These are phyloP conservation scores for Schizochytrium sp. DNA, from an alignment of 108 stramenopile genomes.

Conservation along the genomic window DNA sequence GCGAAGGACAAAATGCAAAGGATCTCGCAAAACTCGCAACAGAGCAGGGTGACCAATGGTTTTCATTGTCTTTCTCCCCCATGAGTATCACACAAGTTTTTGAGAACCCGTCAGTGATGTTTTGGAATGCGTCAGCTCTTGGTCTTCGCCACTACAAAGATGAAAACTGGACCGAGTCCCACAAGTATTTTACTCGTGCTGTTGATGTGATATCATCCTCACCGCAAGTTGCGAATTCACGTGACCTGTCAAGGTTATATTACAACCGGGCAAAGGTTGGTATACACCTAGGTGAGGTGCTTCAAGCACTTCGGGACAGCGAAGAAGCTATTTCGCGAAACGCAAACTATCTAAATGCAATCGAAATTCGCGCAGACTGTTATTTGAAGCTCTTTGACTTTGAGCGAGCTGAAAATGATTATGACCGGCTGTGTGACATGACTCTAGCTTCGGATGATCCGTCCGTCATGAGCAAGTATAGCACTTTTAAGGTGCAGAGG, in stretches of 20 bases:
- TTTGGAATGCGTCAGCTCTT: conserved; percentile 46
- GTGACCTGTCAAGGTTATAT: not conserved
- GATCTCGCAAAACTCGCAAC: not conserved
- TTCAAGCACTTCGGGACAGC: conserved; percentile 26
- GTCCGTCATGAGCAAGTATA: not conserved
- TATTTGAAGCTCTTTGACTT: not conserved
- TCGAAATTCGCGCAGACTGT: conserved; percentile 49
- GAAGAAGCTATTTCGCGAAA: not conserved
- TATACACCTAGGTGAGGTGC: conserved; percentile 10
- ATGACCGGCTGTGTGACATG: not conserved
- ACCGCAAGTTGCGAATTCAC: not conserved
- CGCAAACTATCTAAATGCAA: conserved; percentile 33
- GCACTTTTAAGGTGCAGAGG: no score
- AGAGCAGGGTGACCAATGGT: not conserved
- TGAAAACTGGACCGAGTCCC: not conserved
- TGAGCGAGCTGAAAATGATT: conserved; percentile 7
- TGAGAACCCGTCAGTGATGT: conserved; percentile 33
- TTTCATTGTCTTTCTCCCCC: conserved; percentile 11
- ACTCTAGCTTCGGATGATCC: not conserved
- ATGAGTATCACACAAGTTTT: conserved; percentile 54
- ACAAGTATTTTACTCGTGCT: not conserved
- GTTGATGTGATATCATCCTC: not conserved
- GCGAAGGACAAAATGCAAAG: not conserved
- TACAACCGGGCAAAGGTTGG: conserved; percentile 55
- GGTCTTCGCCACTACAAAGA: conserved; percentile 25